These are phyloP conservation scores for Aureobasidium sp. DNA, from an alignment of 2,329 filamentous ascomycete genomes.

Conservation along the genomic window DNA sequence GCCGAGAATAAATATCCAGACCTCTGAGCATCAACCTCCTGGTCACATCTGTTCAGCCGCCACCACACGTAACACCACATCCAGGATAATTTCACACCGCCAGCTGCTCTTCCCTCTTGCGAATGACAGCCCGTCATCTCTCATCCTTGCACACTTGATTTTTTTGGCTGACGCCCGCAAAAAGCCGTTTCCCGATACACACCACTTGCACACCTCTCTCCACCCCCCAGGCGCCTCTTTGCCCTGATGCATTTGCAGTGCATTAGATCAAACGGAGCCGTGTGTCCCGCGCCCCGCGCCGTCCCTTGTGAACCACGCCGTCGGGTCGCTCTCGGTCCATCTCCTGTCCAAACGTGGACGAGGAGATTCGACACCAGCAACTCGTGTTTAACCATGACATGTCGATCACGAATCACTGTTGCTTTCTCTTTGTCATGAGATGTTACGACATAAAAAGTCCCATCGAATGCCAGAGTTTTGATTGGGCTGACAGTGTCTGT, in stretches of 20 bases:
- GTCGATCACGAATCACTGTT: neutral
- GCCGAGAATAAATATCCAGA: conserved; percentile 1
- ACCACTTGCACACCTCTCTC: neutral
- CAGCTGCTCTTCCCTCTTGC: neutral
- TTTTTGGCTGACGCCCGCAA: neutral
- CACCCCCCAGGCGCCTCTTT: neutral
- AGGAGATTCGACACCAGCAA: neutral
- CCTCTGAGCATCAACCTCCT: neutral
- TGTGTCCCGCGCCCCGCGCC: neutral
- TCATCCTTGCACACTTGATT: neutral
- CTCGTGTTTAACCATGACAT: neutral
- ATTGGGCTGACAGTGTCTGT: neutral
- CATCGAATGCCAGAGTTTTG: too few relatives aligned
- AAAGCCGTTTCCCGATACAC: neutral
- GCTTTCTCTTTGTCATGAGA: neutral
- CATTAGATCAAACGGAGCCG: neutral
- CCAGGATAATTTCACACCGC: neutral
- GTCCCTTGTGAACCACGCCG: neutral
- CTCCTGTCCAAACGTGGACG: neutral
- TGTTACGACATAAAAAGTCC: neutral
- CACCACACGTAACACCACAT: neutral
- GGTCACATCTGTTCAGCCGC: neutral
- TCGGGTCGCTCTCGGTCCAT: neutral
- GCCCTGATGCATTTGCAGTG: neutral
- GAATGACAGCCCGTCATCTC: neutral